Evolutionary conservation across 345 rosid genomes (phyloP), one percentile per base, ranked within the genome.

Genomic region (Citrus unshiu): DNA sequence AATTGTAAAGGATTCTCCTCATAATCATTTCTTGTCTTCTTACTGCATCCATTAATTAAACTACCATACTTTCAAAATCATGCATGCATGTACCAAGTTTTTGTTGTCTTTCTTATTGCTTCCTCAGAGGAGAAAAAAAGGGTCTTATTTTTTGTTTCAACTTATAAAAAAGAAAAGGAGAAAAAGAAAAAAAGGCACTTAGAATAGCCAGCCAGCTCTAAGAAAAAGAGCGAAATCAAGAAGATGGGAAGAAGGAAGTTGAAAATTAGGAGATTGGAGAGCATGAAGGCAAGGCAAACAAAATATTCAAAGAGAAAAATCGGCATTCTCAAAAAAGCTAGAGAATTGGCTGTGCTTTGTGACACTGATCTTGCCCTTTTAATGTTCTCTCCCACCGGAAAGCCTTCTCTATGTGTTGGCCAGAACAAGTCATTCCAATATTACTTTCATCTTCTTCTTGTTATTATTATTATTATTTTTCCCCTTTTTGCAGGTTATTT

Each of bases 261-360:
- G 58, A 71, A 25, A 25, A 62, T 89, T 9, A 16, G 30, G 65
- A 85, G 51, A 60, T 3, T 89, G 68, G 86, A 83, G 6, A 67
- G 19, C 2, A 1, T 0, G 1, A 83, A 84, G 72, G 90, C 76
- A 5, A 87, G 88, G 74, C 86, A 86, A 1, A 72, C 54, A 24
- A 89, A 83, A 65, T 90, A 70, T 16, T 87, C 91, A n/a, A 89
- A 89, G 86, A 77, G 91, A 2, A 90, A 84, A 59, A 25, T 37
- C 0, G 84, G 92, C 0, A 1, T 89, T 27, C 21, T 89, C 0
- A 89, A 90, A 72, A 87, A 86, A 21, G 91, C 86, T 0, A 79
- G 79, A 29, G 89, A 86, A 49, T 73, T 84, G 61, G 29, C 83
- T 1, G 62, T 69, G 12, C 25, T 81, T 7, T 84, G 89, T 34